Percentiles rank a stretch among this genome's conserved stretches.
phyloP scores from a whole-genome alignment of 225 moss, liverwort and hornwort genomes.

The Neckera pumila region DNA sequence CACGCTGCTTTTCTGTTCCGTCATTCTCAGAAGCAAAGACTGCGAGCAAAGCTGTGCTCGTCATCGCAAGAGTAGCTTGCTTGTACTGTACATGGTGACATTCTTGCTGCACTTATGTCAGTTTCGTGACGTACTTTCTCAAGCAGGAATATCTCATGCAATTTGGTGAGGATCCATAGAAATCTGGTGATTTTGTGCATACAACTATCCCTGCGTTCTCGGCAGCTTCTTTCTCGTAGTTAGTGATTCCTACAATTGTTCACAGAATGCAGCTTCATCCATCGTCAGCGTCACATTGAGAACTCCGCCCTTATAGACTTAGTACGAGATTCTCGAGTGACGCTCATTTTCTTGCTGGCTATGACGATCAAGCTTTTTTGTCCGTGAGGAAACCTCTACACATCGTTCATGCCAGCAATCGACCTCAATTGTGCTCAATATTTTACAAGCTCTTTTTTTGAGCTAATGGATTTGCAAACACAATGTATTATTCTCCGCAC shows the following conservation, averaged over 20 bases:
- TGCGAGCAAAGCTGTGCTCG: not conserved
- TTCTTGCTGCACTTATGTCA: not conserved
- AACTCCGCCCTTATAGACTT: too few species aligned
- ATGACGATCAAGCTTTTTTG: not conserved
- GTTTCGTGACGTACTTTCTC: not conserved
- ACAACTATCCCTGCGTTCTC: not conserved
- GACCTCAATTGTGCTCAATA: not conserved
- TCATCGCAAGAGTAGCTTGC: not conserved
- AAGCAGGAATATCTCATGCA: not conserved
- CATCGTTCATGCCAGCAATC: not conserved
- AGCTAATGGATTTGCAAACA: constrained; percentile 6
- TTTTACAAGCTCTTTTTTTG: not conserved
- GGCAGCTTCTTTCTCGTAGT: not conserved
- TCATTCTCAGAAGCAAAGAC: not conserved
- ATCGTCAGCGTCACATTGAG: not conserved
- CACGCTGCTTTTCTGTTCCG: not conserved
- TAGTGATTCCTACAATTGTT: not conserved
- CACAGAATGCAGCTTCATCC: not conserved
- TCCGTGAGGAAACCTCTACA: not conserved
- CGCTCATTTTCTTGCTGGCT: not conserved
- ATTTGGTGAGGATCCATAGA: not conserved
- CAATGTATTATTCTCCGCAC: constrained; percentile 5
- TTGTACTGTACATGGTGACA: not conserved
- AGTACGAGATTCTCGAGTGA: not conserved
- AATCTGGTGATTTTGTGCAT: not conserved